phyloP scores from a whole-genome alignment of 768 basidiomycete species.

The Lentinula lateritia region DNA sequence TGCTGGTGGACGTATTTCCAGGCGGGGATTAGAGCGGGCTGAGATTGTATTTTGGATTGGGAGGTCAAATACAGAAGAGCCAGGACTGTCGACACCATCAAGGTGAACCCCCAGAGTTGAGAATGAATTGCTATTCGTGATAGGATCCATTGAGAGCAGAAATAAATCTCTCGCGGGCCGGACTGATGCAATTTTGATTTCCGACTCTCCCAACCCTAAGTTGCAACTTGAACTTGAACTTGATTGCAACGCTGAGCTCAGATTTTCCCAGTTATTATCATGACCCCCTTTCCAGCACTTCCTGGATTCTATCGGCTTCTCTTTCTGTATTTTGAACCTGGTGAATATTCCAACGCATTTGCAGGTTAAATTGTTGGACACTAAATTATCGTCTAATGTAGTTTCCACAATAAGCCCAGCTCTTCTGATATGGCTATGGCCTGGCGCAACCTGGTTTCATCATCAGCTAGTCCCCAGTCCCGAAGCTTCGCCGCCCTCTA shows the following conservation, averaged over 20 bases:
- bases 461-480: conserved; percentile 45
- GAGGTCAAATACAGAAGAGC: conserved; percentile 73
- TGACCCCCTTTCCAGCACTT: conserved; percentile 40
- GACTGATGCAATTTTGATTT: too few species aligned
- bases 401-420: conserved; percentile 48
- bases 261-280: background rate
- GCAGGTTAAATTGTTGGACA: background rate
- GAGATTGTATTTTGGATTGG: conserved; percentile 37
- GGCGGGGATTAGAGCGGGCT: conserved; percentile 10
- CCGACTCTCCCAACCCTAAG: too few species aligned
- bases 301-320: conserved; percentile 51
- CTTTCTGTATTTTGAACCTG: conserved; percentile 55
- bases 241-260: too few species aligned
- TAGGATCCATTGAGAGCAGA: background rate
- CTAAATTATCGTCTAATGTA: conserved; percentile 11
- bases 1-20: conserved; percentile 7
- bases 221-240: too few species aligned
- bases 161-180: background rate
- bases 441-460: conserved; percentile 57
- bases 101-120: background rate
- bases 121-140: background rate
- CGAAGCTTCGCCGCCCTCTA: conserved; percentile 17
- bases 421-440: conserved; percentile 42
- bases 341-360: conserved; percentile 19
- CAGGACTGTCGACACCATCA: conserved; percentile 43